phyloP scores from a whole-genome alignment of 305 asterid species.

The Solanum hybrid region DNA sequence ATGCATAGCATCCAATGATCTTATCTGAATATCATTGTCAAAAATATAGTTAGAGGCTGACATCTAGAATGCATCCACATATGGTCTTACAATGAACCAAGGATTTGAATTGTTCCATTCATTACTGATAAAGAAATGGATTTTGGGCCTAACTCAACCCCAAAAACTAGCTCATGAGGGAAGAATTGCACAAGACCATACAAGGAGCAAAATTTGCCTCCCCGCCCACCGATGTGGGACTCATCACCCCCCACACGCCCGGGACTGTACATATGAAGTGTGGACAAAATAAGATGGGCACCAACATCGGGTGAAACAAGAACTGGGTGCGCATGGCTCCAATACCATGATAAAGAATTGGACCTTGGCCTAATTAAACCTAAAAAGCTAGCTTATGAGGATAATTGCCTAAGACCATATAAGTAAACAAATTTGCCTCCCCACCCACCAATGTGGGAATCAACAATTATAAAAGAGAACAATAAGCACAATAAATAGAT shows the following conservation, averaged over 20 bases:
- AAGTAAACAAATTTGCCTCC: background rate
- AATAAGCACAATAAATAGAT: background rate
- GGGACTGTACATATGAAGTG: background rate
- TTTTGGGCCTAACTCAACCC: background rate
- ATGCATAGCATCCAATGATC: conserved; percentile 91
- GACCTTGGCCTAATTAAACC: background rate
- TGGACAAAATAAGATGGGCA: background rate
- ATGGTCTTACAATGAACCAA: background rate
- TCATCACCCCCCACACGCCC: background rate
- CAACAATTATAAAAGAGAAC: background rate
- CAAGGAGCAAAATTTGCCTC: background rate
- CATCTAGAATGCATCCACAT: background rate
- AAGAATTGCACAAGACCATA: background rate
- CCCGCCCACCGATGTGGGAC: background rate
- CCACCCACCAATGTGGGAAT: background rate
- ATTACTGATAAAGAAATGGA: background rate
- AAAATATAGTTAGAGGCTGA: background rate
- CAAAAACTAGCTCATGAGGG: background rate
- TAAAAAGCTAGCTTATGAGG: background rate
- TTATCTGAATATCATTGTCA: conserved; percentile 55
- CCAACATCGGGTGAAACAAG: background rate
- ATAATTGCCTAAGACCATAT: background rate
- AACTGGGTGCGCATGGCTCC: background rate
- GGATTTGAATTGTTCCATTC: background rate
- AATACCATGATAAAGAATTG: background rate